phyloP scores from a whole-genome alignment of 2,329 filamentous ascomycete genomes.

The Ophiocordyceps robertsii region DNA sequence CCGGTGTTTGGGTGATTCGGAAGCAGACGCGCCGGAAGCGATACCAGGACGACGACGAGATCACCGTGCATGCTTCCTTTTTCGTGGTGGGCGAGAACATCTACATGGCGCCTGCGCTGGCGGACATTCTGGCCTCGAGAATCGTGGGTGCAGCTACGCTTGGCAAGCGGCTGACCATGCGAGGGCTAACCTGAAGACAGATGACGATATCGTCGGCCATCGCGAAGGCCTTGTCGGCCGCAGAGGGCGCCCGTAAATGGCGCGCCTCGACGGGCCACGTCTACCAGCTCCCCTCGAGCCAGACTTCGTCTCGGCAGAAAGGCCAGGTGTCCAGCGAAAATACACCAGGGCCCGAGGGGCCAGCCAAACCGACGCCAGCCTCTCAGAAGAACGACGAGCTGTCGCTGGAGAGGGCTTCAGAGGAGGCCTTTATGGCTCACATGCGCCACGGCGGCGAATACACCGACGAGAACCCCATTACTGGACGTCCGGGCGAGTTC shows the following conservation, averaged over 20 bases:
- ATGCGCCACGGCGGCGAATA: conserved; percentile 49
- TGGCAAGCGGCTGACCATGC: neutral
- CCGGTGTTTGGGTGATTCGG: conserved; percentile 56
- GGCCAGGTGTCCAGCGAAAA: conserved; percentile 26
- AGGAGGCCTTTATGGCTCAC: conserved; percentile 45
- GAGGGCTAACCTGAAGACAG: conserved; percentile 14
- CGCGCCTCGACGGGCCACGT: conserved; percentile 38
- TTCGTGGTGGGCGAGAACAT: conserved; percentile 54
- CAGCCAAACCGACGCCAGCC: conserved; percentile 13
- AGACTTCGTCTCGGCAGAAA: conserved; percentile 13
- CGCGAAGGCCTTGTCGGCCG: conserved; percentile 35
- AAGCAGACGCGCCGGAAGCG: conserved; percentile 52
- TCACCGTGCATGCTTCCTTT: conserved; percentile 46
- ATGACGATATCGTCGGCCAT: conserved; percentile 42
- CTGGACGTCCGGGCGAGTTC: conserved; percentile 51
- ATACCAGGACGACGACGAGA: conserved; percentile 40
- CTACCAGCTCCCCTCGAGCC: conserved; percentile 27
- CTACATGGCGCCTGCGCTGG: conserved; percentile 50
- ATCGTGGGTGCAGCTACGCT: conserved; percentile 29
- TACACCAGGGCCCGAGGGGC: conserved; percentile 32
- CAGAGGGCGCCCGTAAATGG: conserved; percentile 39
- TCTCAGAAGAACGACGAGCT: conserved; percentile 23
- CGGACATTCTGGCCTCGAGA: conserved; percentile 44
- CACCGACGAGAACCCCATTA: conserved; percentile 56
- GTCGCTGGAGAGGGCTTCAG: conserved; percentile 33